Evolutionary conservation across 192 early-diverging fungal genomes (phyloP), one percentile per base, ranked within the genome.

Genomic region (Coemansia aciculifera): DNA sequence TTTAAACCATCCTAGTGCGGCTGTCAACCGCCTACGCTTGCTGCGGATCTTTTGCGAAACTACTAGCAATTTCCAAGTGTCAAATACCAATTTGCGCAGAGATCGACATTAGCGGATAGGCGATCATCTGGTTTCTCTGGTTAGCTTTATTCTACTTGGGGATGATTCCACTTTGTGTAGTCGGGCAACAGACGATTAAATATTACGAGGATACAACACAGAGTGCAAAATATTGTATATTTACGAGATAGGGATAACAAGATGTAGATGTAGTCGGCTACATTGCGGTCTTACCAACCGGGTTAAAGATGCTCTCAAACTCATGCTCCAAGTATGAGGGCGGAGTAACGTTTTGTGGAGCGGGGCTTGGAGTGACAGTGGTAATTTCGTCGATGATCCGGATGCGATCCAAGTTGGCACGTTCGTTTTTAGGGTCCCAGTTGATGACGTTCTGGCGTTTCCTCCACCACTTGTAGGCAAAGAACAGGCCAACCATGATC

Each of bases 381-480:
- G 63, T 46, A 27, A 72, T 34, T 10, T 71, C 67, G 13, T 80
- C 78, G 19, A 80, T 74, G 23, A 80, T 80, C 4, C 73, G 61
- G 3, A 68, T 71, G 42, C 73, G 69, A 27, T 80, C 69, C n/a
- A 81, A 60, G 32, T 75, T 69, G 32, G 63, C 68, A 4, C 29
- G 37, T 57, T 81, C 79, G 59, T 51, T 76, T 68, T 81, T 76
- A 5, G 79, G 79, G 36, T 81, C 79, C 79, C 79, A 81, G 36
- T 37, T 71, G 46, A 43, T 66, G 1, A 60, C 36, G 40, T 73
- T 76, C 40, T 48, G 67, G 56, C 74, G 69, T 43, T 65, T 66
- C 27, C 56, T 59, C 71, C 71, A 76, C 79, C 79, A 81, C 52
- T 64, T 66, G 74, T 76, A 69, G 31, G 44, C 34, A 66, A 76